These are phyloP conservation scores for Sporodiniella umbellata DNA, from an alignment of 371 early-diverging fungal genomes.

Conservation along the genomic window DNA sequence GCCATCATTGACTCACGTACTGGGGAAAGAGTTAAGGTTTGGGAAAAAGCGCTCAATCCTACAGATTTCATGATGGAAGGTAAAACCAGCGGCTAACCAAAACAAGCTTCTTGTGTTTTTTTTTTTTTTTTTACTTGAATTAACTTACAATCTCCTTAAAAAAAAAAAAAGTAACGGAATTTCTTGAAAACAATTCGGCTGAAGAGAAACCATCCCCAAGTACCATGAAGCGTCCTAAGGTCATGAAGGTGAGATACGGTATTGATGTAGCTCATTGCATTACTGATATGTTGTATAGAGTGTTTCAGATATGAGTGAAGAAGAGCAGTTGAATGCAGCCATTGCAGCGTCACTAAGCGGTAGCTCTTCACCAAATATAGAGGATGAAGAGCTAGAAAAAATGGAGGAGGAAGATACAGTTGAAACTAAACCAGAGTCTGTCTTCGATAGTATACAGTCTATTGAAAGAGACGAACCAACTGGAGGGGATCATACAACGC, in stretches of 20 bases:
- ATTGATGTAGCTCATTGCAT: background rate
- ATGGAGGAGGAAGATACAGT: slow-evolving; percentile 15
- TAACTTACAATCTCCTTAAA: no score
- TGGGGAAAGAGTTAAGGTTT: slow-evolving; percentile 68
- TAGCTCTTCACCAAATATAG: slow-evolving; percentile 1
- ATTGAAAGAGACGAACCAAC: slow-evolving; percentile 50
- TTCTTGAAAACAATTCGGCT: slow-evolving; percentile 31
- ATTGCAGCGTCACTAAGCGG: slow-evolving; percentile 68
- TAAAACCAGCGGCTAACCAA: slow-evolving; percentile 6
- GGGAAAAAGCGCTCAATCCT: slow-evolving; percentile 53
- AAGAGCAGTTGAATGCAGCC: slow-evolving; percentile 84
- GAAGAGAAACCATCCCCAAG: slow-evolving; percentile 3
- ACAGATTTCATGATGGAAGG: slow-evolving; percentile 72
- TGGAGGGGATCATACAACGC: slow-evolving; percentile 53
- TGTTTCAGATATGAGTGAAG: slow-evolving; percentile 81
- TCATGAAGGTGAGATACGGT: slow-evolving; percentile 31
- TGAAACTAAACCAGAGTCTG: slow-evolving; percentile 24
- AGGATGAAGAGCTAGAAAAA: slow-evolving; percentile 4
- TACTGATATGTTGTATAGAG: slow-evolving; percentile 8
- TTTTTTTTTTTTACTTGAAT: no score
- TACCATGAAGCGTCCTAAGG: slow-evolving; percentile 23
- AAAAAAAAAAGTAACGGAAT: slow-evolving; percentile 41
- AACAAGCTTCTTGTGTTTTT: background rate
- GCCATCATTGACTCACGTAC: slow-evolving; percentile 87
- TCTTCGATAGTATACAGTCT: slow-evolving; percentile 47